These are phyloP conservation scores for Pseudognaphalium luteoalbum DNA, from an alignment of 129 eudicot genomes.

Conservation along the genomic window DNA sequence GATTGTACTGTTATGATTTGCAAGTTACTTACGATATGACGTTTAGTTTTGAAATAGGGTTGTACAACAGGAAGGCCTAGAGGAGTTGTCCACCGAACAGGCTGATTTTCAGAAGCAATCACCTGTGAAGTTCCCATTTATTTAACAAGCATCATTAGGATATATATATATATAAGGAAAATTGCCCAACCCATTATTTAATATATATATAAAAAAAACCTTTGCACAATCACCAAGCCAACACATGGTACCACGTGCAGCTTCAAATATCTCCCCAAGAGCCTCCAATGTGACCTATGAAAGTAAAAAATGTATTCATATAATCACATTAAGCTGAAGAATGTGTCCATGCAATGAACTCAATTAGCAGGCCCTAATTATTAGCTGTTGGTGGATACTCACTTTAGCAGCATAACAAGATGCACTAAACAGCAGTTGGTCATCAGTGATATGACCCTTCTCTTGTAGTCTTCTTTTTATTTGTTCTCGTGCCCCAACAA, in stretches of 20 bases:
- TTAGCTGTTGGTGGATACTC: slow-evolving; percentile 26
- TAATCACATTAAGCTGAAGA: not conserved
- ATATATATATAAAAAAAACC: slow-evolving; percentile 41
- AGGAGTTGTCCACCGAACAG: slow-evolving; percentile 96
- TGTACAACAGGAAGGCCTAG: slow-evolving; percentile 96
- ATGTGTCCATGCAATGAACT: no score
- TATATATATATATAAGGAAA: not conserved
- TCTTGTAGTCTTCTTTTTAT: slow-evolving; percentile 83
- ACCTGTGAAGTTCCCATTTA: slow-evolving; percentile 46
- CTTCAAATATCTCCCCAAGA: slow-evolving; percentile 88
- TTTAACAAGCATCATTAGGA: not conserved
- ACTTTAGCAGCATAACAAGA: slow-evolving; percentile 95
- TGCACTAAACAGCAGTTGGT: slow-evolving; percentile 68
- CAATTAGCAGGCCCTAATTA: not conserved
- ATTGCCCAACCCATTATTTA: not conserved
- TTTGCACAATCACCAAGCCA: slow-evolving; percentile 99
- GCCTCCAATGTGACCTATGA: slow-evolving; percentile 86
- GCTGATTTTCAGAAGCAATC: slow-evolving; percentile 84
- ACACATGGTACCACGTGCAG: slow-evolving; percentile 88
- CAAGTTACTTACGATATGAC: slow-evolving; percentile 60
- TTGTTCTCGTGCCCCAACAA: slow-evolving; percentile 93
- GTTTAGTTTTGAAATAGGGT: slow-evolving; percentile 83
- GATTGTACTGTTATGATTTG: not conserved
- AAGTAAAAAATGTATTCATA: slow-evolving; percentile 8
- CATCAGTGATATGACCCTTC: slow-evolving; percentile 78